Evolutionary conservation across 192 early-diverging fungal species (phyloP), one percentile per base, ranked within the genome.

Genomic region (Coemansia sp.): DNA sequence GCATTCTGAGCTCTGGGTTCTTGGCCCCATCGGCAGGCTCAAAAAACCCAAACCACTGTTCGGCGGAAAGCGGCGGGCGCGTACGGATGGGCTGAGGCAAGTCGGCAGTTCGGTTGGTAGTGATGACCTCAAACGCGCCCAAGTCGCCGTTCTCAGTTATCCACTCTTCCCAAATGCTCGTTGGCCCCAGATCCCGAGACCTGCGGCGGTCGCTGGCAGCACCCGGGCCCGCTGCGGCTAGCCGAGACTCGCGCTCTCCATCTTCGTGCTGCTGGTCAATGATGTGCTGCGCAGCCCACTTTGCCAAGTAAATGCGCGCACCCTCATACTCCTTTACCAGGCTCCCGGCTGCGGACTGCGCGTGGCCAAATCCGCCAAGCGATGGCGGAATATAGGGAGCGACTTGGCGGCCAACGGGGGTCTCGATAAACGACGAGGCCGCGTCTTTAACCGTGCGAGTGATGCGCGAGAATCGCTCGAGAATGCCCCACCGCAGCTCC

Each of bases 241-340:
- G 10, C 14, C 30, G 62, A 8, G 63, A 66, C 41, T 80, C 69
- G 46, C 58, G 60, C 25, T 78, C 53, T 17, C 68, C 68, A 18
- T 71, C 75, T 34, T 78, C 75, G n/a, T 78, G 64, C 40, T 78
- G 75, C 61, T 78, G 68, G 31, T 63, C 49, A 37, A 71, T 78
- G 1, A 78, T 78, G 35, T 78, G 63, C 56, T 72, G 75, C 5
- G 86, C 85, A 11, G 87, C 90, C 88, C 87, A 91, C 49, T 86
- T 87, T 6, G 89, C 89, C 21, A 89, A 65, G 51, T 86, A 91
- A 8, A 91, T 76, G 8, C 89, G 79, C 0, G 85, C 87, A 51
- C 84, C 80, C 53, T 91, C 89, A 53, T 88, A 91, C 47, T 91
- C 89, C n/a, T 85, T 85, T 29, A 85, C 84, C 1, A 83, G 66